A percentile compares a stretch with the other conserved stretches of the same genome.
These are phyloP conservation scores for Austroboletus novae-zelandiae DNA, from an alignment of 1,284 basidiomycete genomes.

Conservation along the genomic window DNA sequence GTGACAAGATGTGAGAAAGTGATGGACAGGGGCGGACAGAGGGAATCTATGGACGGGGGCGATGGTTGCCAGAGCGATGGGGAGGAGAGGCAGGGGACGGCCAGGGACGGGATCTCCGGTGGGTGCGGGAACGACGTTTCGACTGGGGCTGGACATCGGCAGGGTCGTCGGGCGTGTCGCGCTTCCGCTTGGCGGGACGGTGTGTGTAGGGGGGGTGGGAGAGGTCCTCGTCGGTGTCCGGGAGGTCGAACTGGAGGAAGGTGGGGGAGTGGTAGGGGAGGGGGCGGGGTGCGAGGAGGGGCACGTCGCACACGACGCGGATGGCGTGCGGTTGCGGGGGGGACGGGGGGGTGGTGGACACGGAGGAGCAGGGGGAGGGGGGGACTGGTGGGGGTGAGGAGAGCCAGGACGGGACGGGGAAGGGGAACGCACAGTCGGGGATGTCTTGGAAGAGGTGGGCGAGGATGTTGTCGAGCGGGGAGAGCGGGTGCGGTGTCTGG, in stretches of 20 bases:
- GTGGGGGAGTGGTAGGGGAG: conserved; percentile 67
- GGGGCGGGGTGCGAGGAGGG: conserved; percentile 62
- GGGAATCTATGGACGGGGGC: conserved; percentile 14
- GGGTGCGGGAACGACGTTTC: conserved; percentile 23
- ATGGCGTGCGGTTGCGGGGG: conserved; percentile 26
- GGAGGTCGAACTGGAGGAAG: conserved; percentile 64
- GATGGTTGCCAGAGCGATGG: conserved; percentile 21
- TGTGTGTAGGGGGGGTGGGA: conserved; percentile 64
- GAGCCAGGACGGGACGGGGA: not conserved
- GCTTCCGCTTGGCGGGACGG: conserved; percentile 54
- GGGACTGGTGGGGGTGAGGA: conserved; percentile 31
- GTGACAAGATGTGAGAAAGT: conserved; percentile 19
- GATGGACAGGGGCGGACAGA: conserved; percentile 9
- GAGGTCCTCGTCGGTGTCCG: conserved; percentile 67
- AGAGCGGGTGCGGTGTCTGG: conserved; percentile 11
- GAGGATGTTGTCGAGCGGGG: conserved; percentile 26
- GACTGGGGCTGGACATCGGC: conserved; percentile 10
- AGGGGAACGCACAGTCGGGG: not conserved
- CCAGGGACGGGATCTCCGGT: conserved; percentile 21
- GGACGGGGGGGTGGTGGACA: conserved; percentile 16
- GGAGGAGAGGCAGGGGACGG: not conserved
- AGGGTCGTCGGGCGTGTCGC: conserved; percentile 33
- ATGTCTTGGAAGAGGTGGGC: not conserved
- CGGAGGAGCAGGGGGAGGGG: conserved; percentile 38
- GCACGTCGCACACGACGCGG: conserved; percentile 59